phyloP scores from a whole-genome alignment of 345 rosid genomes.

The Aegle marmelos region DNA sequence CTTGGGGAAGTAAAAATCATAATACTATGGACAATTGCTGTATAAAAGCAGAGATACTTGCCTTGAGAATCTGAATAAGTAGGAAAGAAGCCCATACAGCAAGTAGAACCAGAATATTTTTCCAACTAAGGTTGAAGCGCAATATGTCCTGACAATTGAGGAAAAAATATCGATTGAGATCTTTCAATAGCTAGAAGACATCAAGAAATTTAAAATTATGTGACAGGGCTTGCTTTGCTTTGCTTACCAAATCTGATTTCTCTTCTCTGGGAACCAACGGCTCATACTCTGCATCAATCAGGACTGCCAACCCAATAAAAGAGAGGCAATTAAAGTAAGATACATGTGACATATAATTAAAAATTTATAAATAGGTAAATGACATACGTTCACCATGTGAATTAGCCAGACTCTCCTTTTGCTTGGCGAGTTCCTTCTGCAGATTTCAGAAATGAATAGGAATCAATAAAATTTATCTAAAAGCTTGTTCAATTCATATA shows the following conservation, averaged over 20 bases:
- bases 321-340: background rate
- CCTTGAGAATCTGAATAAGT: conserved; percentile 72
- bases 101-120: conserved; percentile 44
- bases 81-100: conserved; percentile 71
- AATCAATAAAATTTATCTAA: background rate
- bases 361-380: background rate
- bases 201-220: background rate
- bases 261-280: conserved; percentile 70
- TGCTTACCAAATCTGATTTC: conserved; percentile 56
- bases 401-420: conserved; percentile 38
- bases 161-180: background rate
- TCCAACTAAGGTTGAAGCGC: conserved; percentile 70
- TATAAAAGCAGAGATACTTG: conserved; percentile 12
- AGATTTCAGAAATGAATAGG: background rate
- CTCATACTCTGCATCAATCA: conserved; percentile 71
- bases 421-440: conserved; percentile 69
- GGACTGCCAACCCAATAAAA: conserved; percentile 39
- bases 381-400: conserved; percentile 82
- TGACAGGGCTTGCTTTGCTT: background rate
- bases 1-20: background rate
- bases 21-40: background rate
- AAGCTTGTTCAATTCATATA: background rate
- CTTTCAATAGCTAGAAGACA: background rate
- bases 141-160: conserved; percentile 49
- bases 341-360: background rate